Evolutionary conservation across 2,329 filamentous ascomycete genomes (phyloP).

Genomic region (Dryadomyces quercus-mongolicae): DNA sequence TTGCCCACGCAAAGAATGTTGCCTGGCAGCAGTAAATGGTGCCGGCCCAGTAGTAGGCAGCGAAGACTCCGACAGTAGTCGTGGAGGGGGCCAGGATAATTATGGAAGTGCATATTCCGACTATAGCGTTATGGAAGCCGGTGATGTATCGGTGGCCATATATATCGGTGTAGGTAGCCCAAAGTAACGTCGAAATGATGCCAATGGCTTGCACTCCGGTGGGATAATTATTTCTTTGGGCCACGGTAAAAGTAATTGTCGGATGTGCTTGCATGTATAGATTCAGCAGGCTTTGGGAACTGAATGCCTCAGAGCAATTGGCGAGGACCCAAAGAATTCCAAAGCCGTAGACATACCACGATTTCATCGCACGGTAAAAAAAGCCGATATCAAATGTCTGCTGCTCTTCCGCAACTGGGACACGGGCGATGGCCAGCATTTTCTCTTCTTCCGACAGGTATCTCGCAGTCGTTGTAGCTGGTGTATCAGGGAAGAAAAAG

Average conservation of each 20-base stretch:
- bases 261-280: slow-evolving; percentile 39
- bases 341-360: slow-evolving; percentile 57
- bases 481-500: slow-evolving; percentile 40
- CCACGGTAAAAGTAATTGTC: slow-evolving; percentile 26
- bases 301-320: slow-evolving; percentile 60
- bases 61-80: slow-evolving; percentile 42
- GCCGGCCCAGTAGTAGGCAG: slow-evolving; percentile 58
- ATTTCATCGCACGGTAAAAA: slow-evolving; percentile 40
- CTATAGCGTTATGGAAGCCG: slow-evolving; percentile 54
- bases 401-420: slow-evolving; percentile 22
- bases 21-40: slow-evolving; percentile 61
- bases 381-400: slow-evolving; percentile 25
- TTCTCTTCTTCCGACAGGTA: slow-evolving; percentile 29
- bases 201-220: slow-evolving; percentile 44
- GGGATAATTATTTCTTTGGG: slow-evolving; percentile 44
- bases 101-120: slow-evolving; percentile 47
- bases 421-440: slow-evolving; percentile 25
- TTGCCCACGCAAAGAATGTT: slow-evolving; percentile 66
- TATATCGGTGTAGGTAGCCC: slow-evolving; percentile 56
- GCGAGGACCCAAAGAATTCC: slow-evolving; percentile 57
- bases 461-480: slow-evolving; percentile 32
- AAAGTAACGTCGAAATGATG: slow-evolving; percentile 52
- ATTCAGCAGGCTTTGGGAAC: slow-evolving; percentile 45
- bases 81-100: slow-evolving; percentile 38
- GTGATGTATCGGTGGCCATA: slow-evolving; percentile 51